A percentile compares a stretch with the other conserved stretches of the same genome.
Conservation (phyloP, 768 basidiomycete genomes). For the Xerocomellus amylosporus region DNA sequence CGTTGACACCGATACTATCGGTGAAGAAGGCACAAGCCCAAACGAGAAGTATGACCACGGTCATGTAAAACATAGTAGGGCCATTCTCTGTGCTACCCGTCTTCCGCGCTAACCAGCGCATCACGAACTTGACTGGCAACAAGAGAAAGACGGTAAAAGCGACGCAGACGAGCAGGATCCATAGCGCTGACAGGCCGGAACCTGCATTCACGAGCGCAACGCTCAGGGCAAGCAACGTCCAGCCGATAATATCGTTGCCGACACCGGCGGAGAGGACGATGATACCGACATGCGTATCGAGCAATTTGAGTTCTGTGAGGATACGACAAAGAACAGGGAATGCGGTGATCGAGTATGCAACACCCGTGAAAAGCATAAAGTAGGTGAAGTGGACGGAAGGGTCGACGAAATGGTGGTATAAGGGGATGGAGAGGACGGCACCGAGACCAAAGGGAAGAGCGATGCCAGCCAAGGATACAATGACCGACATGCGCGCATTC, state of each 20-base stretch:
- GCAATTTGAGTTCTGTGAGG: constrained; percentile 84
- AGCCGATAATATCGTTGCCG: constrained; percentile 82
- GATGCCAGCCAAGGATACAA: constrained; percentile 83
- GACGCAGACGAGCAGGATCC: constrained; percentile 74
- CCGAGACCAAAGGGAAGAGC: constrained; percentile 86
- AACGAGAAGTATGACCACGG: constrained; percentile 69
- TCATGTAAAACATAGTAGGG: constrained; percentile 90
- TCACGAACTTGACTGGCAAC: constrained; percentile 56
- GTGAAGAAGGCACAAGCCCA: constrained; percentile 93
- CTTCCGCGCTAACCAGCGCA: constrained; percentile 69
- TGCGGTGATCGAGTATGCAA: constrained; percentile 86
- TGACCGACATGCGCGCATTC: constrained; percentile 62
- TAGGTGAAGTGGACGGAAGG: constrained; percentile 69
- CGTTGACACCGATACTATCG: constrained; percentile 87
- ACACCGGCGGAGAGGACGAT: constrained; percentile 93
- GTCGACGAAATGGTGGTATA: constrained; percentile 56
- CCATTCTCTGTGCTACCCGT: constrained; percentile 82
- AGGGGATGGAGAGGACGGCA: constrained; percentile 62
- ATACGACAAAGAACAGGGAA: constrained; percentile 87
- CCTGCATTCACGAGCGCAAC: constrained; percentile 91
- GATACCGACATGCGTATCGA: constrained; percentile 90
- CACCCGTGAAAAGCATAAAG: constrained; percentile 93
- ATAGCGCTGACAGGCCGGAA: constrained; percentile 79
- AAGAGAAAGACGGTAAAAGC: constrained; percentile 80
- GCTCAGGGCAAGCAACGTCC: constrained; percentile 85